A percentile compares a stretch with the other conserved stretches of the same genome.
Conservation (phyloP, 257 asterid genomes). For the Primulina tabacum region DNA sequence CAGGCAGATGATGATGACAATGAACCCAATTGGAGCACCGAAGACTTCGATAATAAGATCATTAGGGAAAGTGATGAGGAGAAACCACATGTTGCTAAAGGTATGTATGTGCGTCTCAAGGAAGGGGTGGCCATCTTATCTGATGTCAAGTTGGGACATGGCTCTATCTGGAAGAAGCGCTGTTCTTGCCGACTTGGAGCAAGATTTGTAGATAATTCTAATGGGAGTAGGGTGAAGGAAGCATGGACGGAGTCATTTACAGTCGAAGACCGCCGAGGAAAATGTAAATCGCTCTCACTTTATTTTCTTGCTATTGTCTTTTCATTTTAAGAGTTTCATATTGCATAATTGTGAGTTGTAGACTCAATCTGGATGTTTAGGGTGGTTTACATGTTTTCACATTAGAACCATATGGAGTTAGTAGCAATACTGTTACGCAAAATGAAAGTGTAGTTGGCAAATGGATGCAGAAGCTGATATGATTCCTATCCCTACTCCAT, state of each 20-base stretch:
- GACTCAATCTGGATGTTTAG: neutral
- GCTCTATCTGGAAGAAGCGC: conserved; percentile 31
- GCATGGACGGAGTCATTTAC: conserved; percentile 39
- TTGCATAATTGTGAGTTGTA: neutral
- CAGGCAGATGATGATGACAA: conserved; percentile 23
- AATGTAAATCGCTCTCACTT: conserved; percentile 31
- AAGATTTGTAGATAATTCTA: conserved; percentile 24
- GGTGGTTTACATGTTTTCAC: neutral
- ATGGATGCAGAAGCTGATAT: neutral
- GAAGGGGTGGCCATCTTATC: conserved; percentile 36
- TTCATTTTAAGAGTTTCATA: neutral
- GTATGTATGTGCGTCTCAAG: conserved; percentile 23
- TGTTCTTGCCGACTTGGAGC: conserved; percentile 49
- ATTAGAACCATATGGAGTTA: neutral
- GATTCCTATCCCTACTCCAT: neutral
- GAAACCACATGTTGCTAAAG: conserved; percentile 42
- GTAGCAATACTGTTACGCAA: too few species aligned
- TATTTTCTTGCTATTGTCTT: neutral
- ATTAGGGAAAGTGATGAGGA: conserved; percentile 33
- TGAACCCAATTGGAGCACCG: conserved; percentile 24
- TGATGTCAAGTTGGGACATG: conserved; percentile 39
- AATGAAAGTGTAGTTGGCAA: neutral
- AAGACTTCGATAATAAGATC: conserved; percentile 34
- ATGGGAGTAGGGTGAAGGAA: conserved; percentile 33
- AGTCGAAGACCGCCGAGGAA: conserved; percentile 40